phyloP scores from a whole-genome alignment of 2,329 filamentous ascomycete species.

The Lasiodiplodia sp. region DNA sequence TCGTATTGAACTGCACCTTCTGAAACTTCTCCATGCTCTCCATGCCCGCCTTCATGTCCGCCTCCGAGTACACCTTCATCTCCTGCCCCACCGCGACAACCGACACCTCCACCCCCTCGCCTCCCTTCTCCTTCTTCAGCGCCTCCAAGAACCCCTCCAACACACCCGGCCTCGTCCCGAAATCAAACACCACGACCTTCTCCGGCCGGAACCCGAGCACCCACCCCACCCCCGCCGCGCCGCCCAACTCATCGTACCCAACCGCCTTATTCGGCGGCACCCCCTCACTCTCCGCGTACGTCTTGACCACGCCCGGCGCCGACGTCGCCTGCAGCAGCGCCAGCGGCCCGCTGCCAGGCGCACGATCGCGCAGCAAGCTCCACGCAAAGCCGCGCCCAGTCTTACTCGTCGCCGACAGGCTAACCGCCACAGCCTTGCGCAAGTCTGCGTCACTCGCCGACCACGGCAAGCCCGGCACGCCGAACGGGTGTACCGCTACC shows the following conservation, averaged over 20 bases:
- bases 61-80: neutral
- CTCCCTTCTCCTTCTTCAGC: neutral
- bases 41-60: neutral
- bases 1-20: neutral
- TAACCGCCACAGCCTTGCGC: neutral
- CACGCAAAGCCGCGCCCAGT: neutral
- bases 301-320: neutral
- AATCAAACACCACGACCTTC: neutral
- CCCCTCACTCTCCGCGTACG: neutral
- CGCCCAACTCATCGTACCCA: neutral
- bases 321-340: constrained; percentile 3
- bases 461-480: neutral
- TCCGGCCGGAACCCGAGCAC: neutral
- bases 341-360: neutral
- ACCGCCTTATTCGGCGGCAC: neutral
- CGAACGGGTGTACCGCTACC: neutral
- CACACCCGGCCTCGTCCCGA: neutral
- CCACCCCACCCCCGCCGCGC: neutral
- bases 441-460: neutral
- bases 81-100: neutral
- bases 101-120: neutral
- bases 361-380: neutral
- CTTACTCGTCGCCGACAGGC: neutral
- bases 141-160: neutral
- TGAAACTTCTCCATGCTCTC: neutral